phyloP scores from a whole-genome alignment of 306 rosid genomes.

The Trifolium repens region DNA sequence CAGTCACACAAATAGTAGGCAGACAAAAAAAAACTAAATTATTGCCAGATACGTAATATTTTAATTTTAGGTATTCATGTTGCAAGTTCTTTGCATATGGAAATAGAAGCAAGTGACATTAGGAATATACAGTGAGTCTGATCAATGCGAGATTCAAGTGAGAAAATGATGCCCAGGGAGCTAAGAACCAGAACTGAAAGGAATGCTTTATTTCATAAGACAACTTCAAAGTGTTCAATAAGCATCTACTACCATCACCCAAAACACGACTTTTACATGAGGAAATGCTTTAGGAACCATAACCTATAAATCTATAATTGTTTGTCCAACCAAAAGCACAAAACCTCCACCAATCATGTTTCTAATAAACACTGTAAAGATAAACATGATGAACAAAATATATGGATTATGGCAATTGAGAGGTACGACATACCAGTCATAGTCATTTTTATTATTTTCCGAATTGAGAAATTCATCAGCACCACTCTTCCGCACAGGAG shows the following conservation, averaged over 20 bases:
- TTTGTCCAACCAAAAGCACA: constrained; percentile 2
- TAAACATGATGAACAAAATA: background rate
- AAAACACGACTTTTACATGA: background rate
- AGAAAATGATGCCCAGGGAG: constrained; percentile 5
- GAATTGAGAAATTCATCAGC: constrained; percentile 85
- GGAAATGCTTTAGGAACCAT: constrained; percentile 2
- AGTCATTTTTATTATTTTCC: constrained; percentile 80
- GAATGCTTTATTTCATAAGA: background rate
- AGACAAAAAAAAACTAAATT: background rate
- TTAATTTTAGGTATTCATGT: constrained; percentile 7
- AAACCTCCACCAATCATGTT: constrained; percentile 14
- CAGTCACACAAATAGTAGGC: constrained; percentile 24
- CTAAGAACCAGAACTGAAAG: constrained; percentile 10
- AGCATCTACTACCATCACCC: background rate
- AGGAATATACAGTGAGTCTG: background rate
- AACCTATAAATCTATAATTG: constrained; percentile 7
- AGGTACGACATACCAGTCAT: constrained; percentile 71
- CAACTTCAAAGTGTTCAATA: constrained; percentile 2
- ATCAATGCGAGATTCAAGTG: background rate
- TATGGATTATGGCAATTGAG: constrained; percentile 4
- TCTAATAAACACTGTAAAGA: constrained; percentile 26
- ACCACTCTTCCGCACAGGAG: constrained; percentile 62
- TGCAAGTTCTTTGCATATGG: background rate
- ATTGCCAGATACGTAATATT: background rate
- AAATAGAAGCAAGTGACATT: constrained; percentile 22